Evolutionary conservation across 2,329 filamentous ascomycete species (phyloP).

Genomic region (Scedosporium dehoogii): DNA sequence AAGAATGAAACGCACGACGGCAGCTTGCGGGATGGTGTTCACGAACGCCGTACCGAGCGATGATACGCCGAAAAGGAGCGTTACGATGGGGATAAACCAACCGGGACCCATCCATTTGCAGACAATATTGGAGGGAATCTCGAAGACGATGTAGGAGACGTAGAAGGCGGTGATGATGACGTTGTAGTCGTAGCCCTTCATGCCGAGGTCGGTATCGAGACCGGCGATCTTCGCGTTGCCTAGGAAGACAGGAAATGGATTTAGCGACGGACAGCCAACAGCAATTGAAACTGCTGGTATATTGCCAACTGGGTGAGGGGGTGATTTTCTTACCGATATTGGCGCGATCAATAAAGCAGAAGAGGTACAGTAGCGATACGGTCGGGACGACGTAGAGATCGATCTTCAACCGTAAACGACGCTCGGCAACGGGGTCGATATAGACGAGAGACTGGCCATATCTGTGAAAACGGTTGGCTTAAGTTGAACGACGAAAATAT

Average conservation of each 20-base stretch:
- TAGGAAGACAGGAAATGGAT: constrained; percentile 15
- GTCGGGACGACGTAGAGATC: constrained; percentile 57
- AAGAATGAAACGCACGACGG: constrained; percentile 56
- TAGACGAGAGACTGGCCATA: too few relatives aligned
- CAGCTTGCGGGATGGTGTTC: constrained; percentile 36
- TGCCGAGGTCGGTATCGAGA: constrained; percentile 48
- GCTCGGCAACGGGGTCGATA: constrained; percentile 46
- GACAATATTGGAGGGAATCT: constrained; percentile 57
- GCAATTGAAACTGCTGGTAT: not conserved
- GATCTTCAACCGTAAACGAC: constrained; percentile 50
- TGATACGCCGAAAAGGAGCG: constrained; percentile 51
- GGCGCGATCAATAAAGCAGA: constrained; percentile 66
- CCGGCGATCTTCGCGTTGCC: constrained; percentile 59
- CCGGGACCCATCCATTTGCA: constrained; percentile 65
- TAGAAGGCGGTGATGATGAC: constrained; percentile 58
- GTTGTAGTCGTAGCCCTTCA: constrained; percentile 60
- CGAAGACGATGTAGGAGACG: constrained; percentile 62
- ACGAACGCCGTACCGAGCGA: constrained; percentile 60
- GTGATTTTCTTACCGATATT: constrained; percentile 48
- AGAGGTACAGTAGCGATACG: constrained; percentile 56
- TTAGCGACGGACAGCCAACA: not conserved
- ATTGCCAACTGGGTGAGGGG: too few relatives aligned
- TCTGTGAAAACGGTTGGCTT: too few relatives aligned
- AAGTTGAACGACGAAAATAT: too few relatives aligned
- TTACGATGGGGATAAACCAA: constrained; percentile 57